Evolutionary conservation across 1,284 basidiomycete genomes (phyloP), one percentile per base, ranked within the genome.

Genomic region (Polyporus tsugae): DNA sequence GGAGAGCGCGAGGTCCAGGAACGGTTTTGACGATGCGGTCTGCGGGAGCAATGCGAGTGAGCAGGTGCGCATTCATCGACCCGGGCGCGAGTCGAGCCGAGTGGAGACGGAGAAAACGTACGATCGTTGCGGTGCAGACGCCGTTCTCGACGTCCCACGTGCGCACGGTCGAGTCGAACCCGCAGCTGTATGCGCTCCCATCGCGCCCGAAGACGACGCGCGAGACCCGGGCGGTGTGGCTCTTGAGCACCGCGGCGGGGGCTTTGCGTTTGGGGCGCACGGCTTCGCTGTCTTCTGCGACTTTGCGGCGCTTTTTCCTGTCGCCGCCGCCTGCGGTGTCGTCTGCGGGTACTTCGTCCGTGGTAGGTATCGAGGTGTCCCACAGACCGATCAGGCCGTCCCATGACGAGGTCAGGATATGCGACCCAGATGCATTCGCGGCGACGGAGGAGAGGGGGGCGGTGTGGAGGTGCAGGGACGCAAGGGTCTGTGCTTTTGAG

Each of bases 381-480:
- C 91, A 98, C 15, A 97, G 75, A 5, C 95, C 93, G 63, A 98
- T 85, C 22, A 92, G 81, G 5, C 86, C 84, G 75, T 96, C 95
- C 93, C 94, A 95, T 0, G 91, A 91, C 0, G 91, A 86, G 0
- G 92, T 93, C 38, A 96, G 81, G 29, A 96, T 81, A 66, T 89
- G 86, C 2, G 84, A 81, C 2, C 90, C 91, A 0, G 83, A 76
- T 1, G 81, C 61, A 73, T 88, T 87, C 2, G 87, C 77, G 0
- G 89, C 77, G 60, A 96, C 83, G 15, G 89, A 90, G 0, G 95
- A 91, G 53, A 95, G 81, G 1, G 46, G 46, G 46, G 46, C 46
- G 46, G 46, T 49, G 22, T 49, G 46, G 10, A 49, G 46, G 22
- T 49, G 46, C 46, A 49, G 46, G 9, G 46, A 49, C 46, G 46